Evolutionary conservation across 2,329 filamentous ascomycete genomes (phyloP).

Genomic region (Neoarthrinium moseri): DNA sequence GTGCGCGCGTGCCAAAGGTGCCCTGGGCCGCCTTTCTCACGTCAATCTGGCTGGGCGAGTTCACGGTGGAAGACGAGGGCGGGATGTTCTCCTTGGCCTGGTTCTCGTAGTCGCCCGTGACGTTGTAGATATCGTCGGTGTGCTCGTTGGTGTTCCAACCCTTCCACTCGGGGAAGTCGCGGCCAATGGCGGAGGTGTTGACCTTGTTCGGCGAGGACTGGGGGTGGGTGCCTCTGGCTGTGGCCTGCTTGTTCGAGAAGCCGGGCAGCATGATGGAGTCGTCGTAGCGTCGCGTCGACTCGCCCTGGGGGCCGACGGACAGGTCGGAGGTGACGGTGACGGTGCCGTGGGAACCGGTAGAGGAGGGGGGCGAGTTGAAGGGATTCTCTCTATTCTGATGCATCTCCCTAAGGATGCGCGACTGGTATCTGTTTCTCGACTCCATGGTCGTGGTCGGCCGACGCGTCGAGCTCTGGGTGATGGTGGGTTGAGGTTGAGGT

Average conservation of each 20-base stretch:
- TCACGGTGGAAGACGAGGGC: conserved; percentile 32
- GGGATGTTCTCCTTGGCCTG: conserved; percentile 47
- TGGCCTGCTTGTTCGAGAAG: conserved; percentile 15
- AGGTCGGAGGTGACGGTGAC: conserved; percentile 55
- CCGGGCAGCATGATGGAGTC: conserved; percentile 33
- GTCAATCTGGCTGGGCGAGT: conserved; percentile 40
- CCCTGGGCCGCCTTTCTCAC: conserved; percentile 19
- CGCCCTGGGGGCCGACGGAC: conserved; percentile 51
- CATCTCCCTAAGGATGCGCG: conserved; percentile 34
- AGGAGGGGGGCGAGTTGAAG: conserved; percentile 58
- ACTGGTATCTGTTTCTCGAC: conserved; percentile 25
- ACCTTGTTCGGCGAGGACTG: conserved; percentile 24
- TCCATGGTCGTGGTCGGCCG: conserved; percentile 19
- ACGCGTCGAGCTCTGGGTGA: conserved; percentile 16
- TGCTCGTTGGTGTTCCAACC: conserved; percentile 19
- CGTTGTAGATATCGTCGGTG: conserved; percentile 33
- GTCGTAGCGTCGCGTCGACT: conserved; percentile 51
- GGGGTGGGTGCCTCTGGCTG: conserved; percentile 17
- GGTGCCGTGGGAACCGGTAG: conserved; percentile 56
- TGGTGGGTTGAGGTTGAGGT: background rate
- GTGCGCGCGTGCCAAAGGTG: conserved; percentile 32
- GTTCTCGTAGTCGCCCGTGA: conserved; percentile 18
- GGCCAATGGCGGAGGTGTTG: conserved; percentile 37
- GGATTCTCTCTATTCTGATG: conserved; percentile 44
- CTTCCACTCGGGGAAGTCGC: conserved; percentile 52